phyloP scores from a whole-genome alignment of 2,329 filamentous ascomycete genomes.

The Epichloe scottii region DNA sequence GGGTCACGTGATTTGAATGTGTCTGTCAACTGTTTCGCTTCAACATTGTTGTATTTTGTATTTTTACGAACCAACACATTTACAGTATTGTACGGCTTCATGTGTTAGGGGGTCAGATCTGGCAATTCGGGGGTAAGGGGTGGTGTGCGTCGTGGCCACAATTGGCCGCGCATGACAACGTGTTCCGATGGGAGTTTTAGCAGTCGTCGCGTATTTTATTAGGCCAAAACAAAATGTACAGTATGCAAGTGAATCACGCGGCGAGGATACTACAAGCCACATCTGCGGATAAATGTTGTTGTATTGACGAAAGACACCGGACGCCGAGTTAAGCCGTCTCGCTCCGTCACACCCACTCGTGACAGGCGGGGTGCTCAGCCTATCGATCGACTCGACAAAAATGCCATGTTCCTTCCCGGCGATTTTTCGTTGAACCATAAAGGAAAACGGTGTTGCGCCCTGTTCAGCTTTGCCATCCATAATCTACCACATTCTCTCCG shows the following conservation, averaged over 20 bases:
- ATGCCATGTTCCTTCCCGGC: slow-evolving; percentile 22
- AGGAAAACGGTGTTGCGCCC: not conserved
- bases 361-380: slow-evolving; percentile 20
- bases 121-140: too few species aligned
- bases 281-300: slow-evolving; percentile 21
- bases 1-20: not conserved
- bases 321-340: slow-evolving; percentile 25
- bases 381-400: slow-evolving; percentile 21
- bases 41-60: too few species aligned
- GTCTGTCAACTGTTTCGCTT: too few species aligned
- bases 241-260: not conserved
- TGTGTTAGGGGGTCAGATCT: too few species aligned
- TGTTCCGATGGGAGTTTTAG: too few species aligned
- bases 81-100: too few species aligned
- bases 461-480: slow-evolving; percentile 14
- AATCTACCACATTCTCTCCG: slow-evolving; percentile 13
- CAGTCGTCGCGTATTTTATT: not conserved
- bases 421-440: slow-evolving; percentile 8
- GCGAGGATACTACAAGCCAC: not conserved
- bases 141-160: too few species aligned
- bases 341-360: slow-evolving; percentile 24
- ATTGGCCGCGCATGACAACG: too few species aligned
- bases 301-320: slow-evolving; percentile 30
- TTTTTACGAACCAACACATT: too few species aligned
- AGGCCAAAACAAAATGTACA: not conserved